A percentile compares a stretch with the other conserved stretches of the same genome.
Conservation (phyloP, 106 monocot species). For the Acorus calamus region DNA sequence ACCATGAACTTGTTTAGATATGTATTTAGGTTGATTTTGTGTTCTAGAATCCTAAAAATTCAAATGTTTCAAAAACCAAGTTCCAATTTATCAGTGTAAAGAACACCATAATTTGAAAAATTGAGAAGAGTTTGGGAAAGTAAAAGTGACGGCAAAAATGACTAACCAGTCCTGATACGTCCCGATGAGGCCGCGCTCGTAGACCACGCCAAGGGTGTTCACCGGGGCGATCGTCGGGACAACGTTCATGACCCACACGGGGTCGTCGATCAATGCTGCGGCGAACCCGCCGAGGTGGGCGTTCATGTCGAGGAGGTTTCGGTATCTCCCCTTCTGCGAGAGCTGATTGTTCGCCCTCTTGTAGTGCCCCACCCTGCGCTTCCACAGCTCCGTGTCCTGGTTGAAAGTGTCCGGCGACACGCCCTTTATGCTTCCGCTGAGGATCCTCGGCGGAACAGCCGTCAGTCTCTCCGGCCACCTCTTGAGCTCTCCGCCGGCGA, state of each 20-base stretch:
- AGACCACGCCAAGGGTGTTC: conserved; percentile 46
- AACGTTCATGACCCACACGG: conserved; percentile 66
- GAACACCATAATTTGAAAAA: too few species aligned
- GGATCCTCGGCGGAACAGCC: conserved; percentile 35
- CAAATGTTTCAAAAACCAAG: too few species aligned
- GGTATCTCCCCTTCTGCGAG: conserved; percentile 22
- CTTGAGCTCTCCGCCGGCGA: conserved; percentile 37
- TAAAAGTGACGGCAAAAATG: too few species aligned
- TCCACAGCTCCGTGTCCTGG: conserved; percentile 37
- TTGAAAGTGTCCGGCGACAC: conserved; percentile 20
- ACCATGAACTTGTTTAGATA: too few species aligned
- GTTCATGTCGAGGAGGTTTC: conserved; percentile 62
- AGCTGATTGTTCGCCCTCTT: conserved; percentile 12
- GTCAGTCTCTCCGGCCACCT: conserved; percentile 51
- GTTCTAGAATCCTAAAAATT: too few species aligned
- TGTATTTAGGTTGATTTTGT: too few species aligned
- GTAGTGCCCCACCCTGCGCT: conserved; percentile 32
- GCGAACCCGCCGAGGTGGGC: conserved; percentile 41
- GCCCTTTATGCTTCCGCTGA: conserved; percentile 9
- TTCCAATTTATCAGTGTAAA: too few species aligned
- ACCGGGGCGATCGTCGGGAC: conserved; percentile 24
- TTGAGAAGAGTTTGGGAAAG: too few species aligned
- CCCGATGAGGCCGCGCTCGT: conserved; percentile 56
- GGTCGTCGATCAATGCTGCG: conserved; percentile 29
- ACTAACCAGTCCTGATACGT: conserved; percentile 50